A percentile compares a stretch with the other conserved stretches of the same genome.
Conservation (phyloP, 1,139 yeast genomes). For the Tardiomyces digboiensis region DNA sequence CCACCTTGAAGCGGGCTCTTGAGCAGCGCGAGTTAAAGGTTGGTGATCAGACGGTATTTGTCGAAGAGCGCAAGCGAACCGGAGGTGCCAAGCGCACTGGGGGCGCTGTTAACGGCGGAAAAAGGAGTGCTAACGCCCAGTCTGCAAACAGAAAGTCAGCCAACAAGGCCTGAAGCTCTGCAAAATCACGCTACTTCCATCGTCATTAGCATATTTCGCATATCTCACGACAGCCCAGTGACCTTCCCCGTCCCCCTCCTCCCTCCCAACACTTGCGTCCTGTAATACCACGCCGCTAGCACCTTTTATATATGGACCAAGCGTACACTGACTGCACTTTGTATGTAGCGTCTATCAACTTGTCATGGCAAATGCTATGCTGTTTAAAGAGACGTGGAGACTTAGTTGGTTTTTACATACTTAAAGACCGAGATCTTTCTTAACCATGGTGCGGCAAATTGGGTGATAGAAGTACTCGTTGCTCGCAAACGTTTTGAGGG, state of each 20-base stretch:
- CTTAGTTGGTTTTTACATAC: not conserved
- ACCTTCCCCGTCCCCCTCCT: not conserved
- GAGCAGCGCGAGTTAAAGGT: conserved; percentile 22
- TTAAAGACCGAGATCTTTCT: conserved; percentile 48
- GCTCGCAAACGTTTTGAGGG: conserved; percentile 52
- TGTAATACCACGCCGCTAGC: too few relatives aligned
- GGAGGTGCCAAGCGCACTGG: conserved; percentile 11
- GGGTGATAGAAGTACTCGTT: conserved; percentile 66
- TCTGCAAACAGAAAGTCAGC: conserved; percentile 3
- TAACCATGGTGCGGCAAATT: conserved; percentile 70
- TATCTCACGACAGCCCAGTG: not conserved
- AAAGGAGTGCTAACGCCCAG: conserved; percentile 3
- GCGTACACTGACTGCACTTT: too few relatives aligned
- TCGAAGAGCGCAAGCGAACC: conserved; percentile 26
- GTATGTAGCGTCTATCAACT: not conserved
- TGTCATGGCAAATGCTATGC: not conserved
- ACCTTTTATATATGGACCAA: too few relatives aligned
- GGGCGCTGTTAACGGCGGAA: conserved; percentile 3
- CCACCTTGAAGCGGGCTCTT: conserved; percentile 24
- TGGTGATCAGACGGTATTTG: conserved; percentile 20
- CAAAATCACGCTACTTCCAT: not conserved
- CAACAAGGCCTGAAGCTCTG: not conserved
- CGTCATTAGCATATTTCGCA: not conserved
- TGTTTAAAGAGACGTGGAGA: not conserved
- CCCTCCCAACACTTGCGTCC: too few relatives aligned